Conservation (phyloP, 2,329 filamentous ascomycete species). For the Alternaria postmessia region DNA sequence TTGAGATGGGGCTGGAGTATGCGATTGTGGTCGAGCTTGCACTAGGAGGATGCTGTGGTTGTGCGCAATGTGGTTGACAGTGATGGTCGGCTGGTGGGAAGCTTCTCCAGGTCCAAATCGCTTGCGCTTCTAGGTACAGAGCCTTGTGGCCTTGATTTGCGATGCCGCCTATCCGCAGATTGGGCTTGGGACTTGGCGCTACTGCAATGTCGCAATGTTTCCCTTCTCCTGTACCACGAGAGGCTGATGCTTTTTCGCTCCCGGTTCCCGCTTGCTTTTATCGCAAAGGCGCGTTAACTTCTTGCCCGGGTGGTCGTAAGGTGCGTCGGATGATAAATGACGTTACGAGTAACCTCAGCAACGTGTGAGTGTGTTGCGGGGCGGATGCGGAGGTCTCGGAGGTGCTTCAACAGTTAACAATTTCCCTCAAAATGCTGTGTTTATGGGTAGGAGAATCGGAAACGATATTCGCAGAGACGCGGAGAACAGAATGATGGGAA, state of each 20-base stretch:
- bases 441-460: background rate
- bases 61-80: background rate
- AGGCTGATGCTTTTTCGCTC: background rate
- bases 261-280: background rate
- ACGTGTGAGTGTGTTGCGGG: slow-evolving; percentile 19
- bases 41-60: background rate
- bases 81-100: background rate
- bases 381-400: slow-evolving; percentile 23
- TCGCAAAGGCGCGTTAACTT: background rate
- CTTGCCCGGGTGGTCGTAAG: slow-evolving; percentile 13
- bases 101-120: background rate
- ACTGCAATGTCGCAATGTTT: slow-evolving; percentile 14
- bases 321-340: slow-evolving; percentile 18
- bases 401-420: slow-evolving; percentile 8
- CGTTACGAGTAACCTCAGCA: slow-evolving; percentile 21
- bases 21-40: background rate
- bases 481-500: background rate
- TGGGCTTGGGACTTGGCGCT: slow-evolving; percentile 21
- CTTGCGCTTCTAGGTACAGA: background rate
- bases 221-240: background rate
- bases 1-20: background rate
- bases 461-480: background rate
- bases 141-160: slow-evolving; percentile 7
- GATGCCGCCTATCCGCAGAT: slow-evolving; percentile 18
- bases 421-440: slow-evolving; percentile 2